Percentiles rank a stretch among this genome's conserved stretches.
Conservation (phyloP, 2,329 filamentous ascomycete genomes). For the Tolypocladium tundrense region DNA sequence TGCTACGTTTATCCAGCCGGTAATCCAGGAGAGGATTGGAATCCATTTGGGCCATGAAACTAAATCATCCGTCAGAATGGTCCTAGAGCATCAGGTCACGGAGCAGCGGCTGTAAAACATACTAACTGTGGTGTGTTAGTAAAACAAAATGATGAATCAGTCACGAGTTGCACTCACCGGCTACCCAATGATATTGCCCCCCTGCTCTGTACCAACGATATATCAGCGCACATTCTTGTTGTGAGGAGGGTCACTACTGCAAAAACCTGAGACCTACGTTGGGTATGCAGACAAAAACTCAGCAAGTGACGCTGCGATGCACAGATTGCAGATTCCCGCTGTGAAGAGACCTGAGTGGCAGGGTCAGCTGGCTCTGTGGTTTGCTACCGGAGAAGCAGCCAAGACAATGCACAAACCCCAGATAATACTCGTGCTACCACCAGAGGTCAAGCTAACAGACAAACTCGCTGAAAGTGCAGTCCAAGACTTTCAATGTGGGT, state of each 20-base stretch:
- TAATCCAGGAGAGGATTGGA: constrained; percentile 19
- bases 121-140: constrained; percentile 2
- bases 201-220: constrained; percentile 24
- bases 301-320: constrained; percentile 53
- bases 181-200: constrained; percentile 64
- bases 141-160: constrained; percentile 41
- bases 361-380: neutral
- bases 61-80: neutral
- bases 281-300: constrained; percentile 58
- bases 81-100: neutral
- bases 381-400: neutral
- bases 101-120: neutral
- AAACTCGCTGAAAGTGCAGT: constrained; percentile 35
- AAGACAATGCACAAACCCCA: constrained; percentile 41
- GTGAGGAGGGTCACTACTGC: neutral
- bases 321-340: constrained; percentile 22
- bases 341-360: constrained; percentile 15
- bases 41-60: constrained; percentile 14
- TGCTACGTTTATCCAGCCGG: constrained; percentile 54
- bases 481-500: constrained; percentile 20
- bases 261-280: constrained; percentile 14
- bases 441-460: constrained; percentile 48
- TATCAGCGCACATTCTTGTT: neutral
- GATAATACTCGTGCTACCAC: constrained; percentile 57
- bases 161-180: constrained; percentile 39